Evolutionary conservation across 306 rosid genomes (phyloP).

Genomic region (Elaeagnus macrophylla): DNA sequence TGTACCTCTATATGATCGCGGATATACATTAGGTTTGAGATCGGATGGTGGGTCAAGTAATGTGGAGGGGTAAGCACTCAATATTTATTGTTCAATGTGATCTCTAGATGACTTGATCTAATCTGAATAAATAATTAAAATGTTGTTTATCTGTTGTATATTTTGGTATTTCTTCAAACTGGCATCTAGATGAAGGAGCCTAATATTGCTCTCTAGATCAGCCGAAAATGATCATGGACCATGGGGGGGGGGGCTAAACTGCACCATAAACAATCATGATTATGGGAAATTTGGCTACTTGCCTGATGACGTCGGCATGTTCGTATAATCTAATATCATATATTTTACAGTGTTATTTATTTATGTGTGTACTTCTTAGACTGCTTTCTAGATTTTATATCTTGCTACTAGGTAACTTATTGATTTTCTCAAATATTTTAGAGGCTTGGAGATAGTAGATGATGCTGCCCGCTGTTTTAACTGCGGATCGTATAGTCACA

Average conservation of each 20-base stretch:
- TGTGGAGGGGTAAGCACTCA: conserved; percentile 51
- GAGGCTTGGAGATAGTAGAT: conserved; percentile 68
- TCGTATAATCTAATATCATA: too few relatives aligned
- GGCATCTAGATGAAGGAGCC: neutral
- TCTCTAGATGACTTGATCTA: neutral
- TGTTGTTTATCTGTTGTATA: neutral
- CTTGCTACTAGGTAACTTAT: neutral
- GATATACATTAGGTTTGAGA: conserved; percentile 79
- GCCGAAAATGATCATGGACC: too few relatives aligned
- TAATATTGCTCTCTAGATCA: conserved; percentile 7
- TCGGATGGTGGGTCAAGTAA: conserved; percentile 55
- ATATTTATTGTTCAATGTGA: conserved; percentile 11
- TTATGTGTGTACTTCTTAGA: too few relatives aligned
- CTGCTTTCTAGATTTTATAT: neutral
- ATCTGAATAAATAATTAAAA: neutral
- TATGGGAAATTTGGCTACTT: too few relatives aligned
- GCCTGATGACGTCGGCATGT: too few relatives aligned
- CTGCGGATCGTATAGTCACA: conserved; percentile 85
- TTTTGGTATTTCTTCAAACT: neutral
- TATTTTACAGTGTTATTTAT: too few relatives aligned
- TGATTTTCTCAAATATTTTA: conserved; percentile 20
- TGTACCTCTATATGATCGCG: conserved; percentile 91
- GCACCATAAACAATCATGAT: too few relatives aligned
- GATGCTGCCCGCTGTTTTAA: conserved; percentile 84
- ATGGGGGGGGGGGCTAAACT: too few relatives aligned